Percentiles rank a stretch among this genome's conserved stretches.
Conservation (phyloP, 352 stramenopile species). For the Pythium rhizo-oryzae region DNA sequence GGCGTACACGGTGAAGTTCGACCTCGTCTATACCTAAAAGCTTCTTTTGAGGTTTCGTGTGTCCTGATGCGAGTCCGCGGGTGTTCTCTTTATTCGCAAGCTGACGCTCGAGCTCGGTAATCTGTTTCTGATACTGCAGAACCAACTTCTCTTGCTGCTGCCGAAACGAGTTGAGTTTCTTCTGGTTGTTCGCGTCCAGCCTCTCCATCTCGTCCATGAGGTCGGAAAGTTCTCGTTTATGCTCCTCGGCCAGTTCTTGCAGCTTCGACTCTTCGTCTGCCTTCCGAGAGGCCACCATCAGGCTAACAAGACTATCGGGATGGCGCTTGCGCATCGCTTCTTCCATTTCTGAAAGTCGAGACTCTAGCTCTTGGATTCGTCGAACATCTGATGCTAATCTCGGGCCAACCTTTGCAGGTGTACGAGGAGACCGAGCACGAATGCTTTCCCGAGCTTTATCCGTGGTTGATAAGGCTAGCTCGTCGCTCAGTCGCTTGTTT, state of each 20-base stretch:
- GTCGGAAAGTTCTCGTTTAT: conserved; percentile 42
- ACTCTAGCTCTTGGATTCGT: conserved; percentile 77
- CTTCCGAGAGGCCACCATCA: conserved; percentile 73
- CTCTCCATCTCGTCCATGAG: conserved; percentile 55
- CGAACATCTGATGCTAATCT: conserved; percentile 58
- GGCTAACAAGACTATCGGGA: conserved; percentile 76
- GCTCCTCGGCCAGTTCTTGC: conserved; percentile 36
- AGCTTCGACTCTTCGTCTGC: conserved; percentile 67
- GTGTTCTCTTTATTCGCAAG: conserved; percentile 29
- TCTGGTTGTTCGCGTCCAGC: conserved; percentile 37
- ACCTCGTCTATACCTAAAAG: conserved; percentile 24
- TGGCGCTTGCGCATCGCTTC: conserved; percentile 75
- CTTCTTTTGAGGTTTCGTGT: neutral
- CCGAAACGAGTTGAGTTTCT: conserved; percentile 68
- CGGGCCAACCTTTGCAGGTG: conserved; percentile 7
- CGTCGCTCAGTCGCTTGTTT: conserved; percentile 23
- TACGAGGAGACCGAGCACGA: conserved; percentile 2
- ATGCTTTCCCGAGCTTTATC: neutral
- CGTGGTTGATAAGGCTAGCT: neutral
- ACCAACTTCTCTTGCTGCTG: conserved; percentile 83
- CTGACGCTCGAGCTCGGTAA: conserved; percentile 54
- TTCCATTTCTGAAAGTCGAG: conserved; percentile 64
- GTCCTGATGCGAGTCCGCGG: neutral
- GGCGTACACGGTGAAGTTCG: conserved; percentile 54
- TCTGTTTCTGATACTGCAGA: conserved; percentile 66